phyloP scores from a whole-genome alignment of 2,329 filamentous ascomycete genomes.

The Neofusicoccum sp. region DNA sequence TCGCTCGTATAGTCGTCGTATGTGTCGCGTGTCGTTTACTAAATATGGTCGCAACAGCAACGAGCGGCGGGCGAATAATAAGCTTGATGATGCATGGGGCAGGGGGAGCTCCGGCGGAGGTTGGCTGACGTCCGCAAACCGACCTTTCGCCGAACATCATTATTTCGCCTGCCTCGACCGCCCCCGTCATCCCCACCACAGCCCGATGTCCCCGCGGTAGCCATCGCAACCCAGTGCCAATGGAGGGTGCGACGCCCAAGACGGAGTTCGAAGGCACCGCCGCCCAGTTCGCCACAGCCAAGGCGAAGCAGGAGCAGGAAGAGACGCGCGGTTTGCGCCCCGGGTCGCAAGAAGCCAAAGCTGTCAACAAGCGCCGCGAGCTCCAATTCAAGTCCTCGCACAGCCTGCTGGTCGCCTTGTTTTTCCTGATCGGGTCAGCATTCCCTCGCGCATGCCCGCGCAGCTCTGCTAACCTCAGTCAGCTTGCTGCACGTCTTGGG shows the following conservation, averaged over 20 bases:
- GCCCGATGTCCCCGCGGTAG: slow-evolving; percentile 1
- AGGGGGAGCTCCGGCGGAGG: background rate
- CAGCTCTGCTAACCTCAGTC: slow-evolving; percentile 1
- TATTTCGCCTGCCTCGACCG: background rate
- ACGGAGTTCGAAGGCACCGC: slow-evolving; percentile 37
- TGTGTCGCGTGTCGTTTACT: background rate
- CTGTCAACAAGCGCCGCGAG: slow-evolving; percentile 42
- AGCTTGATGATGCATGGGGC: background rate
- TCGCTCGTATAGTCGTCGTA: slow-evolving; percentile 12
- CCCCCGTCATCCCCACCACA: background rate
- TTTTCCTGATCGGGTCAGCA: slow-evolving; percentile 62
- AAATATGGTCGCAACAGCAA: background rate
- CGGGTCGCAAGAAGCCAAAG: slow-evolving; percentile 28
- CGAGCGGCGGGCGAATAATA: slow-evolving; percentile 1
- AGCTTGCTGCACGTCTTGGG: slow-evolving; percentile 73
- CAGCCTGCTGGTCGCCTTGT: slow-evolving; percentile 60
- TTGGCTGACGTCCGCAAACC: background rate
- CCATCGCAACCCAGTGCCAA: slow-evolving; percentile 22
- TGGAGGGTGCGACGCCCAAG: slow-evolving; percentile 37
- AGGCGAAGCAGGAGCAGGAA: slow-evolving; percentile 33
- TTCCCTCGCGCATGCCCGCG: background rate
- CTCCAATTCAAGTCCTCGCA: slow-evolving; percentile 55
- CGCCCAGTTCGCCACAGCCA: slow-evolving; percentile 34
- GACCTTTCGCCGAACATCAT: slow-evolving; percentile 11
- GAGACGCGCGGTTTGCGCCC: slow-evolving; percentile 31